Base-by-base conservation (phyloP, 1,139 yeast genomes). In the Hansenula sp. region DNA sequence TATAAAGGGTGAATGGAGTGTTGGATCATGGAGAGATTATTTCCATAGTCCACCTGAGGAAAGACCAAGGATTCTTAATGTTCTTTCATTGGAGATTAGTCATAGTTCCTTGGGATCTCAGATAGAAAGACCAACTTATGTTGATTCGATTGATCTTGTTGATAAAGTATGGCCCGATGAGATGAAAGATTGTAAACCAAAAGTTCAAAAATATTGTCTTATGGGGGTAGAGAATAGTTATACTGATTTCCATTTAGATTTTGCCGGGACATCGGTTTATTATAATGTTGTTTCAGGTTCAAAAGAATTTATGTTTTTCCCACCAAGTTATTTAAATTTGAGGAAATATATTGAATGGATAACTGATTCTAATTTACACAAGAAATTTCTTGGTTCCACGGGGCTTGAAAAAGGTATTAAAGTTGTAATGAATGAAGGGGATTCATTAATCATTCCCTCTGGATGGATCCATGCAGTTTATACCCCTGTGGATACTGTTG, bases 401-500 rank as follows among this genome's bases (percentile, higher is more conserved):
- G 54, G 49, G 1, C 40, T 63, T 19, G 59, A 58, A 33, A 48
- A 67, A 21, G 91, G 96, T 4, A 70, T 85, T 44, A 78, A 80
- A 45, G 82, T 86, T n/a, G 76, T 78, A 12, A 65, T 90, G 21
- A 52, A 59, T 0, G 72, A 77, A 1, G 96, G 96, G 0, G 96
- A 90, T 59, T 73, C 89, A 24, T 74, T 90, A 62, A 71, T 89
- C 15, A 84, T 90, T 15, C 96, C 97, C 2, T 81, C 95, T 42
- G 96, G 96, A 0, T 90, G 96, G 95, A 89, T 90, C 42, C 97
- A 90, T 63, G 84, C 94, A 0, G 97, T 90, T 0, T 80, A 81
- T 57, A 89, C 96, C 0, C 94, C 96, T 0, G 67, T 69, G 17
- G 96, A 90, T 58, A 79, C 95, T 0, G 66, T 89, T 2, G 90